A percentile compares a stretch with the other conserved stretches of the same genome.
Evolutionary conservation across 768 basidiomycete genomes (phyloP).

Genomic region (Termitomyces sp.): DNA sequence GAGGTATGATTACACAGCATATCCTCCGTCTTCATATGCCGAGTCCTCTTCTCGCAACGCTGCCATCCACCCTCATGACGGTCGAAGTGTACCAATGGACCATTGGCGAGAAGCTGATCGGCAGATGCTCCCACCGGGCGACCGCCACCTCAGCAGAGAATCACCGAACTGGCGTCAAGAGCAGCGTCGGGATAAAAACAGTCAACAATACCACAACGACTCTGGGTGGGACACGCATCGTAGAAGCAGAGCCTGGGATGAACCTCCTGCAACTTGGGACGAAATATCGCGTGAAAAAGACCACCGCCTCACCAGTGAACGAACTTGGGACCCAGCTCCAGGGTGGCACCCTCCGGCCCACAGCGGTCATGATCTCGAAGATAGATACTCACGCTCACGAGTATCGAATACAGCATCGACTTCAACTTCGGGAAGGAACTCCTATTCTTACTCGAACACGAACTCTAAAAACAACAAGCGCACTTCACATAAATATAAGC

Average conservation of each 20-base stretch:
- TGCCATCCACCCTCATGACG: conserved; percentile 33
- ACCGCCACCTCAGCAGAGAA: conserved; percentile 22
- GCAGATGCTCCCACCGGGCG: conserved; percentile 15
- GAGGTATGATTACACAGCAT: conserved; percentile 39
- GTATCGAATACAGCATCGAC: conserved; percentile 22
- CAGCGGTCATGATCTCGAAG: conserved; percentile 34
- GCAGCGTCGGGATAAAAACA: conserved; percentile 35
- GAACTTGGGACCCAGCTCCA: conserved; percentile 72
- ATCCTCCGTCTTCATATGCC: conserved; percentile 40
- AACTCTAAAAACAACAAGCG: conserved; percentile 25
- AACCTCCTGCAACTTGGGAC: conserved; percentile 24
- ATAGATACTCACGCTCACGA: conserved; percentile 26
- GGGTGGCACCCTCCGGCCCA: conserved; percentile 55
- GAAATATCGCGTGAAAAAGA: conserved; percentile 24
- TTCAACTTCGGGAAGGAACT: conserved; percentile 21
- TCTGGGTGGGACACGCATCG: conserved; percentile 54
- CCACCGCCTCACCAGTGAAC: conserved; percentile 36
- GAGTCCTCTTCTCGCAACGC: conserved; percentile 42
- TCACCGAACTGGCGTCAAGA: conserved; percentile 33
- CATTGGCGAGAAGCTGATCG: conserved; percentile 40
- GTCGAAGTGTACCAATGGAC: conserved; percentile 36
- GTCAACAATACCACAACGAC: conserved; percentile 37
- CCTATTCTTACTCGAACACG: conserved; percentile 8
- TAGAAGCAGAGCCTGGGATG: conserved; percentile 40
- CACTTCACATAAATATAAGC: conserved; percentile 35